Evolutionary conservation across 495 filamentous ascomycete genomes (phyloP), one percentile per base, ranked within the genome.

Genomic region (Penicillium angulare): DNA sequence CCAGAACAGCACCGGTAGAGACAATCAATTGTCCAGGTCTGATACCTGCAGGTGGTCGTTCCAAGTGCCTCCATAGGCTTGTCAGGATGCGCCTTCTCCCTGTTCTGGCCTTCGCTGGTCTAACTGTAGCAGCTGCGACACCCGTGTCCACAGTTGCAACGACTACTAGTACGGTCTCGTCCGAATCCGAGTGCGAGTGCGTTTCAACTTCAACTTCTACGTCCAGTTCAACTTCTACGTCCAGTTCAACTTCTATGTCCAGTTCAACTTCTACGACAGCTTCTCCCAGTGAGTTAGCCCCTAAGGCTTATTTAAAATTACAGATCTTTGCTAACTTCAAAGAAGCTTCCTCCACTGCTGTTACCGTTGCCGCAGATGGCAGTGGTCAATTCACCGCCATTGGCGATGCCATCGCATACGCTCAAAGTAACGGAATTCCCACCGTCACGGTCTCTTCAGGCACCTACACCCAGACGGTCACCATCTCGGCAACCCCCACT

Each of bases 401-500:
- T 35, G 43, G 43, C 4, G 50, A 47, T 38, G 50, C 43, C n/a
- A 53, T 53, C 26, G 26, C 35, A 9, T 53, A 53, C 35, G 50
- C 50, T 9, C 50, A 53, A 20, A 53, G 27, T 36, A 26, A 47
- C 47, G 50, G 23, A 26, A 47, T 53, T 31, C 51, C 51, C 4
- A 53, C 43, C 1, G 51, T 53, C 21, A 53, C 51, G n/a, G 43
- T 53, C 15, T 39, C 40, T 41, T 43, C 51, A 5, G 51, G 51
- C 5, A 48, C 51, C 21, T 52, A 52, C n/a, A 52, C 49, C 23
- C 32, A 52, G 17, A 23, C 49, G 7, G 8, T 52, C 12, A 52
- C 49, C 8, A 35, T 52, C 7, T 52, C 49, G 12, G 49, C 49
- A 21, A 52, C 49, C 5, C 49, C 49, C 4, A 52, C 26, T 4